Base-by-base conservation (phyloP, 2,329 filamentous ascomycete genomes). In the Biscogniauxia mediterranea region DNA sequence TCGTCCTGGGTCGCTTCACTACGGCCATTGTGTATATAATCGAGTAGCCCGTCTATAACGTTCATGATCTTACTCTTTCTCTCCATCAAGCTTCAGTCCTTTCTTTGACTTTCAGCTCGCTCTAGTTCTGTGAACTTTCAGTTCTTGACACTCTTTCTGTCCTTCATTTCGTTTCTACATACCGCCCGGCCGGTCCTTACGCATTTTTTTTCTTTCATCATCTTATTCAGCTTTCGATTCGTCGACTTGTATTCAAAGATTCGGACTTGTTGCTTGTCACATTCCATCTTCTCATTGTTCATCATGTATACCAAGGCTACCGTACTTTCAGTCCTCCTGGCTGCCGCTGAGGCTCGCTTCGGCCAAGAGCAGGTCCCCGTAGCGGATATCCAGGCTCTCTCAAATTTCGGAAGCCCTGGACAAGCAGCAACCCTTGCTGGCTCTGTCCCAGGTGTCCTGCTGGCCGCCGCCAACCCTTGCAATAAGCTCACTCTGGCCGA, bases 401-500 rank as follows among this genome's bases (percentile, higher is more conserved):
- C 79, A 58, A 77, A 78, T 68, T 82, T 83, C 59, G 87, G 87
- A 57, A 74, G 77, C 50, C 78, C 86, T 1, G 88, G 88, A 52
- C 81, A 81, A 65, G 87, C 88, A 54, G 81, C 81, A 49, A 89
- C 87, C 52, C 83, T 91, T 60, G 84, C 86, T 51, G 88, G 88
- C 57, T 77, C 77, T 17, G 83, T 87, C 28, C 84, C 89, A 54
- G 79, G 83, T 42, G 83, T 86, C 60, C 82, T 91, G 8, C 80
- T 91, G 20, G 88, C 81, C 25, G 87, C 79, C 51, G 84, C 88
- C 62, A 85, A 87, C 74, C 84, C 89, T 42, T 91, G 89, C 68
- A 85, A 78, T 64, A 90, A 88, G 81, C 85, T 90, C 66, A 75
- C 75, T 21, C 84, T 86, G 53, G 88, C 86, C 64, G 88, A 90